Evolutionary conservation across 768 basidiomycete genomes (phyloP), one percentile per base, ranked within the genome.

Genomic region (Daedaleopsis nitida): DNA sequence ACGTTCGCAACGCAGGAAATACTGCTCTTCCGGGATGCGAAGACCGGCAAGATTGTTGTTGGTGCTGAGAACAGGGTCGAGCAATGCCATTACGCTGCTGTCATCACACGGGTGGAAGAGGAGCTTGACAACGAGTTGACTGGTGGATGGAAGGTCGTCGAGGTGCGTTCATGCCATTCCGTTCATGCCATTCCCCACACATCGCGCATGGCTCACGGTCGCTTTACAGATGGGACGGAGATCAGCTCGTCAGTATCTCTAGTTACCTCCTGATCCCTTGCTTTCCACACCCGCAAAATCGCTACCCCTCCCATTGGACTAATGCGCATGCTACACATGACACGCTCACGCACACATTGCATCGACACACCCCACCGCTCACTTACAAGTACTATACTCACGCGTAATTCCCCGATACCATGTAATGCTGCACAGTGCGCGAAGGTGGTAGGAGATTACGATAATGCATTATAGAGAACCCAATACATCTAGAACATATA

Each of bases 71-170:
- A 96, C 71, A 85, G 86, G 66, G 96, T 98, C 34, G 94, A 97
- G 75, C 92, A 96, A 71, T 96, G 94, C 69, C 86, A 85, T 21
- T 99, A 99, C 72, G 91, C 91, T 17, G 94, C 94, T 24, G 95
- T 93, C 1, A 75, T 99, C 61, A 98, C 96, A 17, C 85, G 96
- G 27, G 77, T 94, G 34, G 88, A 92, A 70, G 89, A 89, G 68
- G 94, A 98, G 71, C 77, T 98, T 63, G 87, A 86, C 32, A 92
- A 98, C 72, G 92, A 95, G 73, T 80, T 97, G 48, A 99, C 97
- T 0, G 95, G 93, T 45, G 97, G 97, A 13, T 99, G 97, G 96
- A 98, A 98, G 76, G 86, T 98, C 55, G 83, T 98, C 27, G 96
- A 98, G 87, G 94, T 95, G 71, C 53, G 84, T 76, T 16, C 16